Percentiles rank a stretch among this genome's conserved stretches.
phyloP scores from a whole-genome alignment of 305 asterid genomes.

The Petunia hybrid region DNA sequence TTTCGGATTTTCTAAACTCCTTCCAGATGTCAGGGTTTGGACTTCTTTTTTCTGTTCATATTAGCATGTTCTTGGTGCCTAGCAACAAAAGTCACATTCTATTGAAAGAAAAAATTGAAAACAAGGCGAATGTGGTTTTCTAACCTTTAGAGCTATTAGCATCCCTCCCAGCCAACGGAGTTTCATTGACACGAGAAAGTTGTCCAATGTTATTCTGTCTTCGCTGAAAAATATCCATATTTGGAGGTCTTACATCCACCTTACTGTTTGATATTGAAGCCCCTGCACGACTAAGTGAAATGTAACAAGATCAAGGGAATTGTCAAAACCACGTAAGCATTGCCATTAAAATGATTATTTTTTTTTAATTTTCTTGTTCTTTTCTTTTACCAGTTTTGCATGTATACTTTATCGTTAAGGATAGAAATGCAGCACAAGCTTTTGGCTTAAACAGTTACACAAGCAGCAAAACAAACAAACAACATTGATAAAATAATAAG shows the following conservation, averaged over 20 bases:
- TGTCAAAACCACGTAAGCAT: neutral
- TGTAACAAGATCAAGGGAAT: slow-evolving; percentile 23
- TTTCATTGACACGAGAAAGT: slow-evolving; percentile 37
- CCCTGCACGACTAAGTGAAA: slow-evolving; percentile 32
- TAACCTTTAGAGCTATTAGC: slow-evolving; percentile 54
- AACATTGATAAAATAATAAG: slow-evolving; percentile 1
- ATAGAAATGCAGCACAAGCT: slow-evolving; percentile 12
- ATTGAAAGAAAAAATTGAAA: slow-evolving; percentile 5
- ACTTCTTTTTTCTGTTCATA: neutral
- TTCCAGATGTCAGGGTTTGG: neutral
- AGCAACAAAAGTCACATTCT: slow-evolving; percentile 30
- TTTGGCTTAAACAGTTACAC: slow-evolving; percentile 16
- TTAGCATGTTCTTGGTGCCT: slow-evolving; percentile 22
- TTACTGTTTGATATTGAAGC: slow-evolving; percentile 39
- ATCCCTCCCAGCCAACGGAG: slow-evolving; percentile 34
- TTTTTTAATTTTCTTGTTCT: neutral
- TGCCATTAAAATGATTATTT: slow-evolving; percentile 5
- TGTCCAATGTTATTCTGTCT: slow-evolving; percentile 43
- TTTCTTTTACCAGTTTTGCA: neutral
- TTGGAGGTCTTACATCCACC: slow-evolving; percentile 38
- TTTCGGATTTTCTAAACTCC: neutral
- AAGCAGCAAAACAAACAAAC: slow-evolving; percentile 15
- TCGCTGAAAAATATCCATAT: slow-evolving; percentile 40
- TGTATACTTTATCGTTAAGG: slow-evolving; percentile 7
- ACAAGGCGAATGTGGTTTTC: neutral